Percentiles rank a stretch among this genome's conserved stretches.
These are phyloP conservation scores for Saccharomyces hybrid DNA, from an alignment of 1,139 yeast species.

Conservation along the genomic window DNA sequence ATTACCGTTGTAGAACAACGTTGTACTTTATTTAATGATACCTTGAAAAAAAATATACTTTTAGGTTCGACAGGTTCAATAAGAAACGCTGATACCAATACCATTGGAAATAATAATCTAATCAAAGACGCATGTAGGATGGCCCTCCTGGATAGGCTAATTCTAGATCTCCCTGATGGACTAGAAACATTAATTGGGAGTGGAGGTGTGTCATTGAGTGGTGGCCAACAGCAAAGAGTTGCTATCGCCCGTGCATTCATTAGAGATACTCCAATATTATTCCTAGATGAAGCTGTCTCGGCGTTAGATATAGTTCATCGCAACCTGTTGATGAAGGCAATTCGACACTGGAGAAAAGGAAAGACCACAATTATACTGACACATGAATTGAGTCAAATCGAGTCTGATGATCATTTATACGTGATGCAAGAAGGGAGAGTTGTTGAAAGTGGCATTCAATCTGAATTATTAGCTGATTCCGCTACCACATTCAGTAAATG, in stretches of 20 bases:
- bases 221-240: constrained; percentile 83
- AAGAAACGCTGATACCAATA: constrained; percentile 20
- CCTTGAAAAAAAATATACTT: constrained; percentile 56
- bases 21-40: constrained; percentile 55
- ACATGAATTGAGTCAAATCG: constrained; percentile 60
- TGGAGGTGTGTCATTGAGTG: constrained; percentile 54
- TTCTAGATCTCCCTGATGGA: constrained; percentile 46
- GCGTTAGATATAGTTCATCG: constrained; percentile 60
- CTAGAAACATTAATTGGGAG: constrained; percentile 45
- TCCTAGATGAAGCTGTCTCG: constrained; percentile 79
- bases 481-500: constrained; percentile 9
- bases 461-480: constrained; percentile 27
- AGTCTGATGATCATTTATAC: constrained; percentile 46
- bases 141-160: constrained; percentile 43
- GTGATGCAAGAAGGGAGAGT: constrained; percentile 54
- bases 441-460: constrained; percentile 38
- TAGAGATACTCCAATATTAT: constrained; percentile 62
- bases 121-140: constrained; percentile 45
- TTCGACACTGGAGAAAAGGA: constrained; percentile 54
- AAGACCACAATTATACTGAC: constrained; percentile 76
- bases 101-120: constrained; percentile 14
- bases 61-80: constrained; percentile 33
- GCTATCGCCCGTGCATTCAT: constrained; percentile 77
- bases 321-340: constrained; percentile 38
- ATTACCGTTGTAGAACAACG: constrained; percentile 69